Percentiles rank a stretch among this genome's conserved stretches.
phyloP scores from a whole-genome alignment of 164 flowering plant genomes.

The Akebia trifoliata region DNA sequence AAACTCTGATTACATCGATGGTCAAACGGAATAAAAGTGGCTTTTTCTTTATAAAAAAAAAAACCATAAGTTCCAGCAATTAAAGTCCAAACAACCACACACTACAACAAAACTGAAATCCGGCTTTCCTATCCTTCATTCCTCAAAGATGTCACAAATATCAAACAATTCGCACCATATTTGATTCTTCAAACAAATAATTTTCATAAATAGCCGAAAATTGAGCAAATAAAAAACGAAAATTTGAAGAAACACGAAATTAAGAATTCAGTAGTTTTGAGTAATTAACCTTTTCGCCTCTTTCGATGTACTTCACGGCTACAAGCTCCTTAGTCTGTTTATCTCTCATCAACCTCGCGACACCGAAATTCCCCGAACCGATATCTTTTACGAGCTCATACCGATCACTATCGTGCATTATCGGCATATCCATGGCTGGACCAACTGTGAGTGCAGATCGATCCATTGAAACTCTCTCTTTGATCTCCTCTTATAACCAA shows the following conservation, averaged over 20 bases:
- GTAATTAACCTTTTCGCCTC: slow-evolving; percentile 89
- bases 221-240: background rate
- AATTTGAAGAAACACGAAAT: background rate
- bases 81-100: no score
- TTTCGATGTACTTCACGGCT: slow-evolving; percentile 91
- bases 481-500: slow-evolving; percentile 4
- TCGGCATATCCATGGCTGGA: slow-evolving; percentile 80
- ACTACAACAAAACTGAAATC: no score
- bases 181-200: no score
- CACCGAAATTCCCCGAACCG: slow-evolving; percentile 86
- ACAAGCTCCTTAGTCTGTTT: slow-evolving; percentile 75
- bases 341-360: slow-evolving; percentile 86
- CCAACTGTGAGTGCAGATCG: slow-evolving; percentile 48
- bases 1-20: no score
- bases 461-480: slow-evolving; percentile 35
- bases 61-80: no score
- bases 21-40: no score
- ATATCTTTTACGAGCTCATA: slow-evolving; percentile 83
- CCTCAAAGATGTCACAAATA: no score
- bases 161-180: no score
- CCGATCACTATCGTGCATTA: slow-evolving; percentile 88
- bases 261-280: background rate
- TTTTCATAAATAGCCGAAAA: no score
- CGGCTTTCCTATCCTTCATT: no score
- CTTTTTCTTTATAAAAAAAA: no score